phyloP scores from a whole-genome alignment of 2,329 filamentous ascomycete genomes.

The Stylonectria norvegica region DNA sequence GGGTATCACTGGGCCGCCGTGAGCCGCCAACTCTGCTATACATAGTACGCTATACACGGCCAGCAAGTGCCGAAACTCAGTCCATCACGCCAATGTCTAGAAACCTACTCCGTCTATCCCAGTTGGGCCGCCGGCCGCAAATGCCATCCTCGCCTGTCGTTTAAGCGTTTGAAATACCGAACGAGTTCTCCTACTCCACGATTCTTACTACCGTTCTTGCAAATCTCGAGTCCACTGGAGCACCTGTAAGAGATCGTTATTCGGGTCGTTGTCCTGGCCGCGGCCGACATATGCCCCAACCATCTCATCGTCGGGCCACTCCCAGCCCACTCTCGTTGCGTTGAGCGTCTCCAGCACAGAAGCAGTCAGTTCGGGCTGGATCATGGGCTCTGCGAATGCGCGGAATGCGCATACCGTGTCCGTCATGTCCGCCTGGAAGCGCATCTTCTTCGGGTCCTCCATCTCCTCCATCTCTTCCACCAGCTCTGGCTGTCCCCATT shows the following conservation, averaged over 20 bases:
- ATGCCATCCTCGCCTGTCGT: constrained; percentile 6
- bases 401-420: constrained; percentile 46
- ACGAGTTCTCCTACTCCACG: not conserved
- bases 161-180: too few species aligned
- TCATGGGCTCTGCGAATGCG: constrained; percentile 43
- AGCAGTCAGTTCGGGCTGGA: constrained; percentile 31
- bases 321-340: constrained; percentile 23
- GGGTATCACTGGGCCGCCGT: constrained; percentile 4
- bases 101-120: constrained; percentile 6
- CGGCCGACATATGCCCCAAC: constrained; percentile 33
- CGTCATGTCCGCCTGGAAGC: constrained; percentile 32
- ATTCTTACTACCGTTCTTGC: constrained; percentile 6
- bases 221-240: constrained; percentile 20
- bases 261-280: constrained; percentile 22
- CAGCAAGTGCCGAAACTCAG: not conserved
- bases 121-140: constrained; percentile 5
- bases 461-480: constrained; percentile 39
- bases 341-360: constrained; percentile 30
- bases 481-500: constrained; percentile 38
- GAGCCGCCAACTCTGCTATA: constrained; percentile 2
- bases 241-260: constrained; percentile 23
- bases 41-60: not conserved
- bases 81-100: not conserved
- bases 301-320: constrained; percentile 40
- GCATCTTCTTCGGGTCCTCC: constrained; percentile 32